These are phyloP conservation scores for Mucor plumbeus DNA, from an alignment of 371 early-diverging fungal species.

Conservation along the genomic window DNA sequence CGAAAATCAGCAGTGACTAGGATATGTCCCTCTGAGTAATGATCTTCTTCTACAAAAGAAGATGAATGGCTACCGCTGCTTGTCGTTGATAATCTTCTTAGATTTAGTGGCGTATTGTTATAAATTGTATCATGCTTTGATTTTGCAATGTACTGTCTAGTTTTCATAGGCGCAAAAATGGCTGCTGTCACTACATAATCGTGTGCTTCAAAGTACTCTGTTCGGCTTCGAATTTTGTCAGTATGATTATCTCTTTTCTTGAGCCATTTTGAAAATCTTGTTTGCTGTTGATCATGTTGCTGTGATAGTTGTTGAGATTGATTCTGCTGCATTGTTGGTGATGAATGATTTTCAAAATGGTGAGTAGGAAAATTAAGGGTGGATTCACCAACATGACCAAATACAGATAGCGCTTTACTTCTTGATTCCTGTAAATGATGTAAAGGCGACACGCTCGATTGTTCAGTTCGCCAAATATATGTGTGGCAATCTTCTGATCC, in stretches of 20 bases:
- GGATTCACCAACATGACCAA: slow-evolving; percentile 23
- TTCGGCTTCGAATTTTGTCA: slow-evolving; percentile 30
- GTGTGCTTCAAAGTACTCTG: slow-evolving; percentile 55
- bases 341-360: background rate
- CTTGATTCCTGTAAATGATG: slow-evolving; percentile 22
- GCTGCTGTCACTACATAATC: slow-evolving; percentile 61
- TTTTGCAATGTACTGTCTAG: slow-evolving; percentile 56
- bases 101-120: slow-evolving; percentile 26
- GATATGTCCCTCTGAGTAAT: slow-evolving; percentile 55
- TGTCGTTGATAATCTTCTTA: slow-evolving; percentile 18
- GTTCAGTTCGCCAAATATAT: slow-evolving; percentile 76
- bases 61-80: slow-evolving; percentile 8
- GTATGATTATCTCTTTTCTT: slow-evolving; percentile 22
- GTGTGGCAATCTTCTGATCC: slow-evolving; percentile 82
- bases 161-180: slow-evolving; percentile 65
- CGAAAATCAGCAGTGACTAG: slow-evolving; percentile 63
- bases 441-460: slow-evolving; percentile 28
- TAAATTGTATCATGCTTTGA: slow-evolving; percentile 51
- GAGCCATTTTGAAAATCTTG: slow-evolving; percentile 30
- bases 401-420: slow-evolving; percentile 18
- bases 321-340: background rate
- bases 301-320: background rate
- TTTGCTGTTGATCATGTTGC: background rate
- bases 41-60: slow-evolving; percentile 24
- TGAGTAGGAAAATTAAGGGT: background rate